Evolutionary conservation across 805 yeast genomes (phyloP), one percentile per base, ranked within the genome.

Genomic region (Kazachstania psychrophila): DNA sequence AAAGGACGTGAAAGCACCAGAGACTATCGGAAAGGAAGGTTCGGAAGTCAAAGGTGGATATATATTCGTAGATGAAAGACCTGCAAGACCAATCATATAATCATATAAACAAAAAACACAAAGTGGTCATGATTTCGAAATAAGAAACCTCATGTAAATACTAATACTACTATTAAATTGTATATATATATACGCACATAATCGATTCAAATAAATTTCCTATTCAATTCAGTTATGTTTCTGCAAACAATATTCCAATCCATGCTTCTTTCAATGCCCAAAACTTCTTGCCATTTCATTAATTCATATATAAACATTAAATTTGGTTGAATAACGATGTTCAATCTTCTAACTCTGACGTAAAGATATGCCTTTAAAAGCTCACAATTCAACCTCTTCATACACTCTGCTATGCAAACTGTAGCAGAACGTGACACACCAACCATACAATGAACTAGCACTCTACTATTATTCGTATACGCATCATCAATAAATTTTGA

Each of bases 371-470:
- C 95, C 23, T 78, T 66, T 2, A 92, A 77, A 20, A 89, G 62
- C 29, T 75, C 73, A 37, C 85, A 63, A 12, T 72, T 61, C 17
- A 82, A 60, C 28, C 95, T 62, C 46, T 75, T 73, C 95, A 89
- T 88, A 26, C 85, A 89, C 54, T 87, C 96, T 1, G 96, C 96
- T 46, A 89, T 89, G 48, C 94, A 89, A 9, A 89, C 94, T 0
- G 96, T 85, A 0, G 96, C 97, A 3, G 95, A 84, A 38, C 97
- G 66, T 0, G 95, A 84, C 3, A 89, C 97, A 0, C 97, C 97
- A 33, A 86, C 96, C 52, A 94, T 82, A 51, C 97, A 89, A 57
- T 89, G 97, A 9, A 89, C 88, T 42, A 89, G 65, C 2, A 79
- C 75, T 31, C 71, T 72, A 16, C 73, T 74, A 25, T 60, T 61